A percentile compares a stretch with the other conserved stretches of the same genome.
These are phyloP conservation scores for Blastobotrys americana DNA, from an alignment of 805 yeast genomes.

Conservation along the genomic window DNA sequence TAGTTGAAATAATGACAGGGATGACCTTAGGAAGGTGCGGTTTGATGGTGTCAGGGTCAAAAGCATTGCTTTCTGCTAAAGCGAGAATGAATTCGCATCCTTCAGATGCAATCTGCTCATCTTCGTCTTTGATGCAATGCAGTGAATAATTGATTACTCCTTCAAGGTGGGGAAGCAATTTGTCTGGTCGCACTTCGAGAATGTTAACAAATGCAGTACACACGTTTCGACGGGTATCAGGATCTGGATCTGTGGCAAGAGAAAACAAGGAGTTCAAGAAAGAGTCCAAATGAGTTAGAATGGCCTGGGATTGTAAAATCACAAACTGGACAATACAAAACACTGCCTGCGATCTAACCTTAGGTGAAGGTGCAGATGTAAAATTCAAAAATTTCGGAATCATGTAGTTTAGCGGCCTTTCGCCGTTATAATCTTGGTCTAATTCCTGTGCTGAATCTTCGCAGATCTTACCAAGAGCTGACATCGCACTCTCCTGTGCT, in stretches of 20 bases:
- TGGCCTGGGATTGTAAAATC: conserved; percentile 57
- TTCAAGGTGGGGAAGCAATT: conserved; percentile 65
- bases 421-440: conserved; percentile 57
- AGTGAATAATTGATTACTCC: conserved; percentile 83
- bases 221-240: conserved; percentile 61
- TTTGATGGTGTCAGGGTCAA: conserved; percentile 46
- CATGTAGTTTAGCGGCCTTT: conserved; percentile 60
- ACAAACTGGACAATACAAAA: conserved; percentile 72
- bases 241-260: conserved; percentile 56
- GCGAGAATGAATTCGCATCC: conserved; percentile 88
- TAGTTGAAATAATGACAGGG: conserved; percentile 70
- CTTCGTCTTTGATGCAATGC: conserved; percentile 61
- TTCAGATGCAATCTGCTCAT: conserved; percentile 76
- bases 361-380: conserved; percentile 34
- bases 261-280: conserved; percentile 57
- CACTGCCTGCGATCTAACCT: conserved; percentile 55
- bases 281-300: conserved; percentile 57
- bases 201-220: conserved; percentile 69
- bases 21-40: conserved; percentile 56
- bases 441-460: conserved; percentile 72
- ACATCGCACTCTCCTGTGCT: conserved; percentile 66
- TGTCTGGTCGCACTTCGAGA: conserved; percentile 73
- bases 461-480: conserved; percentile 79
- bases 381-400: conserved; percentile 58
- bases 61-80: conserved; percentile 49